phyloP scores from a whole-genome alignment of 306 rosid species.

The Hippophae gyantsensis region DNA sequence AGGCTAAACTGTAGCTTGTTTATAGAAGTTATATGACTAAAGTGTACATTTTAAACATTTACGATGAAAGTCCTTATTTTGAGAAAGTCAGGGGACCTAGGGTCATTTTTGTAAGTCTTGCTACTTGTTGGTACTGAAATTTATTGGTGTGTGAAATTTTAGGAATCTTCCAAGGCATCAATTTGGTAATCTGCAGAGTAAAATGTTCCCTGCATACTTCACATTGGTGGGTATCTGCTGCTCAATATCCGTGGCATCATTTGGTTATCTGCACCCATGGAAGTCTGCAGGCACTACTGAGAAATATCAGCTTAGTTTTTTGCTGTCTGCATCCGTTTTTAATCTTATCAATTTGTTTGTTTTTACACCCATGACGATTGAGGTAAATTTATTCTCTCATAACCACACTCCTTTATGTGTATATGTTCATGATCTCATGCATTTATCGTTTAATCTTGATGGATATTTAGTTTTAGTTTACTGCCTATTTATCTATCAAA shows the following conservation, averaged over 20 bases:
- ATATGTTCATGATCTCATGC: not conserved
- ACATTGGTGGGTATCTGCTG: conserved; percentile 65
- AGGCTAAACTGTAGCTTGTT: too few species aligned
- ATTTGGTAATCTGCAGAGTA: conserved; percentile 94
- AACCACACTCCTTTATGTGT: not conserved
- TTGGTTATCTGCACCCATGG: conserved; percentile 92
- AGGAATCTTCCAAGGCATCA: conserved; percentile 98
- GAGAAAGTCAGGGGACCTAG: too few species aligned
- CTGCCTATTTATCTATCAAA: too few species aligned
- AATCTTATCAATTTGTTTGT: conserved; percentile 77
- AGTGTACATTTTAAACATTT: too few species aligned
- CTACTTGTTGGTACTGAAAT: conserved; percentile 1
- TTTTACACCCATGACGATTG: conserved; percentile 91
- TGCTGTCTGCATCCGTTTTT: conserved; percentile 76
- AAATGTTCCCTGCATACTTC: conserved; percentile 98
- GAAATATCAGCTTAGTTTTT: conserved; percentile 86
- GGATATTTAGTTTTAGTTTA: not conserved
- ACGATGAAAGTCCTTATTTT: too few species aligned
- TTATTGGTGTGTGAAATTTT: conserved; percentile 1
- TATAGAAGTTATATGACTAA: too few species aligned
- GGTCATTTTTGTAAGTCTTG: too few species aligned
- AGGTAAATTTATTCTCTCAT: conserved; percentile 41
- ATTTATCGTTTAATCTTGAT: not conserved
- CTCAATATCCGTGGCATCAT: conserved; percentile 62
- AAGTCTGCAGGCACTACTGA: conserved; percentile 59